Percentiles rank a stretch among this genome's conserved stretches.
Evolutionary conservation across 2,329 filamentous ascomycete species (phyloP).

Genomic region (Aurifilum marmelostoma): DNA sequence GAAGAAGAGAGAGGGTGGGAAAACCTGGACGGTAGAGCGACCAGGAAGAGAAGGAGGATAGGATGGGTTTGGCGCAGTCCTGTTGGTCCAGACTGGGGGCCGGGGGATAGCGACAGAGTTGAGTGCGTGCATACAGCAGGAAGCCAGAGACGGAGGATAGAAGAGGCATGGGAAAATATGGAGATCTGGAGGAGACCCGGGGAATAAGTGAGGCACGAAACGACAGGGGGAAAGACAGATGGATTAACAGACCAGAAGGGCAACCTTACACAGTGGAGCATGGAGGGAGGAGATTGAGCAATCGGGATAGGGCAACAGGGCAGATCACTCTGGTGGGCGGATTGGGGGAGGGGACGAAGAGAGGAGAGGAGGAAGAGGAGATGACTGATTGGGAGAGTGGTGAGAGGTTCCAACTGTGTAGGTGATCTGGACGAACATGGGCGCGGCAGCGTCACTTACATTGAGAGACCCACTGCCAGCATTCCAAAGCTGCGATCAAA

Average conservation of each 20-base stretch:
- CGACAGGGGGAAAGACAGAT: background rate
- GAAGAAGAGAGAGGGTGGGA: constrained; percentile 8
- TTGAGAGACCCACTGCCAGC: constrained; percentile 10
- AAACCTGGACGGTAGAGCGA: constrained; percentile 11
- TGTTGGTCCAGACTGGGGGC: constrained; percentile 1
- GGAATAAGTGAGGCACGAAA: constrained; percentile 4
- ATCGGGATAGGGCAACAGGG: background rate
- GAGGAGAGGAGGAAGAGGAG: background rate
- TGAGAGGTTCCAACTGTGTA: background rate
- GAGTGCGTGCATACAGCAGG: background rate
- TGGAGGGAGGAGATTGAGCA: background rate
- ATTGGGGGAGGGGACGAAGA: background rate
- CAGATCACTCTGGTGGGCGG: background rate
- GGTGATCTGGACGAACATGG: background rate
- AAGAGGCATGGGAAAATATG: background rate
- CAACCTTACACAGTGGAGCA: background rate
- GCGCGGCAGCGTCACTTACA: constrained; percentile 12
- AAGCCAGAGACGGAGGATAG: background rate
- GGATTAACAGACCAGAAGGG: background rate
- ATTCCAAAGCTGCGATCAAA: constrained; percentile 9
- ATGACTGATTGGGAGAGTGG: background rate
- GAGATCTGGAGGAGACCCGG: background rate
- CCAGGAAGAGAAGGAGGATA: constrained; percentile 18
- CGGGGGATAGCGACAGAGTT: background rate
- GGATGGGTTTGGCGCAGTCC: background rate